phyloP scores from a whole-genome alignment of 306 rosid genomes.

The Prunus mongolica region DNA sequence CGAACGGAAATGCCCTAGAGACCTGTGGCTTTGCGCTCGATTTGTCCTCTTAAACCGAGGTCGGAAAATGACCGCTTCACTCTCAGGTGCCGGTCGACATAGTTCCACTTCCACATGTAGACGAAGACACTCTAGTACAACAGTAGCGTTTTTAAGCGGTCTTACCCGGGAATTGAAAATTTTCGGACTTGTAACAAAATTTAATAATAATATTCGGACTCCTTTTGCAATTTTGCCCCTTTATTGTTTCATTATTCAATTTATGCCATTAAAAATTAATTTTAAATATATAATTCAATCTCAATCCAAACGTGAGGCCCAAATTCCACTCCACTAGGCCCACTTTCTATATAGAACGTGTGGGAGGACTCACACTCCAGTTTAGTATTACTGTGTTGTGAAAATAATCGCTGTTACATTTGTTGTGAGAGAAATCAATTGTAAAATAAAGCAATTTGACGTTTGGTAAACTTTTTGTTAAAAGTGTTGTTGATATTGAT shows the following conservation, averaged over 20 bases:
- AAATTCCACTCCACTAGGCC: no score
- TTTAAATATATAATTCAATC: no score
- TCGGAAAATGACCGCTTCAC: not conserved
- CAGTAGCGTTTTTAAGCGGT: not conserved
- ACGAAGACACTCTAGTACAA: not conserved
- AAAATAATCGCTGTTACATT: no score
- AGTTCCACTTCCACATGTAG: not conserved
- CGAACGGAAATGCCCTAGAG: conserved; percentile 1
- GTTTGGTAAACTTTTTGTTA: no score
- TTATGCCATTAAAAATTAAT: no score
- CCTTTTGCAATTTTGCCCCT: not conserved
- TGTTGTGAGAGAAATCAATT: no score
- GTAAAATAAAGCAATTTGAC: accelerated
- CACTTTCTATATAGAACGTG: no score
- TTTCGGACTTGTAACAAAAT: not conserved
- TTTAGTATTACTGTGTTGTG: no score
- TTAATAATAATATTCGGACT: not conserved
- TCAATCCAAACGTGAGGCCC: no score
- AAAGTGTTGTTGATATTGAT: no score
- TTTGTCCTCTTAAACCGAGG: not conserved
- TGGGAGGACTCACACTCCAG: no score
- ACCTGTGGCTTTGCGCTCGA: not conserved
- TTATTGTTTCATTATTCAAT: not conserved
- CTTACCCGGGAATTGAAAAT: conserved; percentile 11
- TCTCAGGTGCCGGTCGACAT: not conserved